Conservation (phyloP, 306 rosid genomes). For the Lathyrus tuberosus region DNA sequence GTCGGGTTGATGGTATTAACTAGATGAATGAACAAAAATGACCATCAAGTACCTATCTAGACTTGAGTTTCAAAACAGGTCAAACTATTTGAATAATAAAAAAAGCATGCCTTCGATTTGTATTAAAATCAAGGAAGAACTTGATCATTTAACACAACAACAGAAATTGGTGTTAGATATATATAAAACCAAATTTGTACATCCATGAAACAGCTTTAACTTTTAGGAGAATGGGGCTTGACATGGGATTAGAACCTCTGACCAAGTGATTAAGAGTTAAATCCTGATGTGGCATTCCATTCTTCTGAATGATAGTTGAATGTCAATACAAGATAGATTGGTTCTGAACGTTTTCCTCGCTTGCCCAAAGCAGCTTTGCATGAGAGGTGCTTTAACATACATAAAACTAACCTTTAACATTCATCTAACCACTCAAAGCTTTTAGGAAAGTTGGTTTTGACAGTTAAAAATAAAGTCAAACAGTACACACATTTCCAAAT, state of each 20-base stretch:
- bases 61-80: slow-evolving; percentile 27
- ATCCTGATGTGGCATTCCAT: slow-evolving; percentile 7
- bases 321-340: slow-evolving; percentile 3
- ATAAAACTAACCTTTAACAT: slow-evolving; percentile 6
- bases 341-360: not conserved
- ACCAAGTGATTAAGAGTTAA: slow-evolving; percentile 17
- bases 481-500: slow-evolving; percentile 3
- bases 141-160: slow-evolving; percentile 22
- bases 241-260: slow-evolving; percentile 3
- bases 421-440: slow-evolving; percentile 8
- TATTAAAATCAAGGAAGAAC: slow-evolving; percentile 26
- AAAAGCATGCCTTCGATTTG: slow-evolving; percentile 11
- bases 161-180: slow-evolving; percentile 2
- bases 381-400: not conserved
- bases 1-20: slow-evolving; percentile 18
- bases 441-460: slow-evolving; percentile 7
- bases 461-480: slow-evolving; percentile 16
- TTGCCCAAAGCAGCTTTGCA: slow-evolving; percentile 6
- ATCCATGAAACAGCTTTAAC: slow-evolving; percentile 28
- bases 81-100: slow-evolving; percentile 21
- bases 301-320: slow-evolving; percentile 13
- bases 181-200: no score
- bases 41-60: slow-evolving; percentile 26
- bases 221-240: slow-evolving; percentile 16
- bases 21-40: slow-evolving; percentile 29